A percentile compares a stretch with the other conserved stretches of the same genome.
These are phyloP conservation scores for Lipomyces orientalis DNA, from an alignment of 805 yeast species.

Conservation along the genomic window DNA sequence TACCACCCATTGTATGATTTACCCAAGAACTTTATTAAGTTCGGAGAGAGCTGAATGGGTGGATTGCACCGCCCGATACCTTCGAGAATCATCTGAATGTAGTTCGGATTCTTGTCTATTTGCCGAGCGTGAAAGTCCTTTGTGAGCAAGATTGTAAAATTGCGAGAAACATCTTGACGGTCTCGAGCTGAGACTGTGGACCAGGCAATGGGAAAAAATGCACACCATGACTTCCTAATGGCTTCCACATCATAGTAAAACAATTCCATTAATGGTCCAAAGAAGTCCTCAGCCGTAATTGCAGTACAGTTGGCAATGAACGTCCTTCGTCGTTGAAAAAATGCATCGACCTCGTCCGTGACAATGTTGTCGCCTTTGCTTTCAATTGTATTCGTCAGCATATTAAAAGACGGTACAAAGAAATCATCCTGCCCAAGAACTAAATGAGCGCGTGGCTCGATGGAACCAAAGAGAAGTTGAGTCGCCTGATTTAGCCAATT, in stretches of 20 bases:
- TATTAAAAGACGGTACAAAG: constrained; percentile 42
- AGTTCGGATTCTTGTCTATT: constrained; percentile 83
- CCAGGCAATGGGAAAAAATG: constrained; percentile 81
- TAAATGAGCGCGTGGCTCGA: constrained; percentile 58
- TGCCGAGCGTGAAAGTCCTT: constrained; percentile 95
- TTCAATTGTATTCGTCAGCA: constrained; percentile 35
- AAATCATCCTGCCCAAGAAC: constrained; percentile 56
- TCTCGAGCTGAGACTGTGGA: constrained; percentile 77
- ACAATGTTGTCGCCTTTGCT: constrained; percentile 34
- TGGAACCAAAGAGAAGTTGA: constrained; percentile 81
- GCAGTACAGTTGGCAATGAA: constrained; percentile 41
- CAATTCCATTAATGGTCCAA: constrained; percentile 76
- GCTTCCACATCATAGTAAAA: constrained; percentile 82
- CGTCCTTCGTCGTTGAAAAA: constrained; percentile 35
- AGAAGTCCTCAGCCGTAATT: constrained; percentile 61
- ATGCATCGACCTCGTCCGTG: constrained; percentile 38
- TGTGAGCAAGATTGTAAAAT: constrained; percentile 76
- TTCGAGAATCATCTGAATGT: constrained; percentile 79
- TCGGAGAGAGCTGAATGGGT: constrained; percentile 88
- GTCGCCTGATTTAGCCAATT: constrained; percentile 95
- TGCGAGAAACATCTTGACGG: constrained; percentile 80
- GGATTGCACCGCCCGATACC: constrained; percentile 69
- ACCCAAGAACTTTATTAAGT: constrained; percentile 85
- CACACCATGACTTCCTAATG: constrained; percentile 82
- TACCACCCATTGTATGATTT: constrained; percentile 90